Evolutionary conservation across 345 rosid species (phyloP).

Genomic region (Brassica incana): DNA sequence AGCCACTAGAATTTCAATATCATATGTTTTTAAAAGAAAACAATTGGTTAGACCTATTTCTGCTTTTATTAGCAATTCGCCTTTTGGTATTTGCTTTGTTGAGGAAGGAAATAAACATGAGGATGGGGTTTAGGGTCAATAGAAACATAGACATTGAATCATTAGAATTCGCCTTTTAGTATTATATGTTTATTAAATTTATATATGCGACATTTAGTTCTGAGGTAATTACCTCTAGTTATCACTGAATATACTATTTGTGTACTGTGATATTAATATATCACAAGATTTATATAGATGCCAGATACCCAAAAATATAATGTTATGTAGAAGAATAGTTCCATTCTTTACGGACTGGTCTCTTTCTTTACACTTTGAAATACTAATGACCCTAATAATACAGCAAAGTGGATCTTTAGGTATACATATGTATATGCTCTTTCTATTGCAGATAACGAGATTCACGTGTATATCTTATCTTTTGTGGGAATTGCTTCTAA

Average conservation of each 20-base stretch:
- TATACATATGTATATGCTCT: not conserved
- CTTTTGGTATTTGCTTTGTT: constrained; percentile 29
- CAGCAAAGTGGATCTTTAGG: constrained; percentile 16
- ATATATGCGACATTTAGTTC: not conserved
- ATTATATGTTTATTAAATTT: not conserved
- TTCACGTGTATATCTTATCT: constrained; percentile 21
- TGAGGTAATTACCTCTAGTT: not conserved
- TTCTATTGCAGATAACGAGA: constrained; percentile 12
- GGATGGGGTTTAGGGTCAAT: constrained; percentile 40
- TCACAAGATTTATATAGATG: not conserved
- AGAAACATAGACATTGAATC: constrained; percentile 8
- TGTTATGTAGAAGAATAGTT: not conserved
- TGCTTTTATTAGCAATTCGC: constrained; percentile 34
- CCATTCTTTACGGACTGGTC: not conserved
- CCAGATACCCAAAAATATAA: not conserved
- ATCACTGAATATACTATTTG: not conserved
- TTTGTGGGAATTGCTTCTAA: constrained; percentile 4
- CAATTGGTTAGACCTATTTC: constrained; percentile 22
- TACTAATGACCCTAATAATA: constrained; percentile 7
- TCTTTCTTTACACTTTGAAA: not conserved
- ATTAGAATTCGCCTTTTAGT: not conserved
- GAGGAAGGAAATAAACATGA: constrained; percentile 38
- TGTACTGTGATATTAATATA: not conserved
- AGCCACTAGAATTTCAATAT: constrained; percentile 16
- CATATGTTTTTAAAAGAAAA: not conserved